Conservation (phyloP, 2,329 filamentous ascomycete species). For the Colletotrichum sp. region DNA sequence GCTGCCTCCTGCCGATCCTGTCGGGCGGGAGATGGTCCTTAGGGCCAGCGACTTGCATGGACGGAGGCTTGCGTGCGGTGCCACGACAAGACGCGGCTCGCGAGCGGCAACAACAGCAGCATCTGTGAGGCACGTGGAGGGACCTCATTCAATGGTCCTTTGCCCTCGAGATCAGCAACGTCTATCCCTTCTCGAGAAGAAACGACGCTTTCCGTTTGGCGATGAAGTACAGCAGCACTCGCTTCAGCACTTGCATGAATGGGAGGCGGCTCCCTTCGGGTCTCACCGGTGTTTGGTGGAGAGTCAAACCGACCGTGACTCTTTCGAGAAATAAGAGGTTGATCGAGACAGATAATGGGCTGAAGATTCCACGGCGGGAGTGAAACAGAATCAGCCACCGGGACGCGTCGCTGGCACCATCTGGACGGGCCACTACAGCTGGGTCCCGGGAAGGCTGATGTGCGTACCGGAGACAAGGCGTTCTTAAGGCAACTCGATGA, state of each 20-base stretch:
- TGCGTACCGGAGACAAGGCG: constrained; percentile 5
- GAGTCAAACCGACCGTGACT: neutral
- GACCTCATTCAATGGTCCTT: neutral
- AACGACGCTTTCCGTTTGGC: neutral
- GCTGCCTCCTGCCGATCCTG: constrained; percentile 16
- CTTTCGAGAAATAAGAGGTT: neutral
- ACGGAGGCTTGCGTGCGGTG: constrained; percentile 16
- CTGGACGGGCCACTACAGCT: constrained; percentile 18
- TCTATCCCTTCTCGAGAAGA: neutral
- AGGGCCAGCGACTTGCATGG: neutral
- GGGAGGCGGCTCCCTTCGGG: neutral
- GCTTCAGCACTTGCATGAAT: neutral
- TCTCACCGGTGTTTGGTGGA: constrained; percentile 11
- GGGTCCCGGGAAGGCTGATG: constrained; percentile 18
- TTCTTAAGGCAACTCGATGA: constrained; percentile 17
- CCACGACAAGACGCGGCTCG: constrained; percentile 17
- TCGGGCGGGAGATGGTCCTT: constrained; percentile 10
- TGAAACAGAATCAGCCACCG: constrained; percentile 14
- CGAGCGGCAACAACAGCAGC: neutral
- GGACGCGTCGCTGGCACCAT: constrained; percentile 9
- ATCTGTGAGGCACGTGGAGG: constrained; percentile 7
- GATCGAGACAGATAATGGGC: neutral
- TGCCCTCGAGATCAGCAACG: neutral
- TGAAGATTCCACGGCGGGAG: constrained; percentile 12
- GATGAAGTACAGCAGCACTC: neutral